A percentile compares a stretch with the other conserved stretches of the same genome.
Evolutionary conservation across 2,329 filamentous ascomycete species (phyloP).

Genomic region (Aureobasidium vineae): DNA sequence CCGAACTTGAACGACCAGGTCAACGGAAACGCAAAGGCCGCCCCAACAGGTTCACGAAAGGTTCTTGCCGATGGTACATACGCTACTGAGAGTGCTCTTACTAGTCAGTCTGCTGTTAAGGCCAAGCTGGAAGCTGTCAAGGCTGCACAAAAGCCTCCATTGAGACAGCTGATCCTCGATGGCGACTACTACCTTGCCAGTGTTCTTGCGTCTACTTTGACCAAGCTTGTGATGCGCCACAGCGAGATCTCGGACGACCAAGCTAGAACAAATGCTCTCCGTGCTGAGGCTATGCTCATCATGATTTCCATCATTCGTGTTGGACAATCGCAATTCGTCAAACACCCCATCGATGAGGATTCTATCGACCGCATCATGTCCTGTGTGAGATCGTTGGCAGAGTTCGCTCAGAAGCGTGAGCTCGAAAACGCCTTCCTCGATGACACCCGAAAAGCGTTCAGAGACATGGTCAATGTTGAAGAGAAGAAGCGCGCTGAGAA

Average conservation of each 20-base stretch:
- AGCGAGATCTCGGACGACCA: conserved; percentile 84
- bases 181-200: conserved; percentile 96
- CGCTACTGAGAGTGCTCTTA: conserved; percentile 92
- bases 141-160: conserved; percentile 90
- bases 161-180: conserved; percentile 91
- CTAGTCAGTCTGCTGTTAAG: conserved; percentile 83
- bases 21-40: conserved; percentile 74
- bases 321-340: conserved; percentile 98
- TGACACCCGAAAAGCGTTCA: conserved; percentile 93
- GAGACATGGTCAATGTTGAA: conserved; percentile 93
- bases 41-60: conserved; percentile 81
- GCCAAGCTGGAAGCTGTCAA: conserved; percentile 96
- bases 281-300: conserved; percentile 97
- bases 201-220: conserved; percentile 91
- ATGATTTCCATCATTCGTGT: conserved; percentile 99
- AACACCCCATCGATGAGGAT: conserved; percentile 95
- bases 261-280: conserved; percentile 86
- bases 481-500: conserved; percentile 98
- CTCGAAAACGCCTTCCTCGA: conserved; percentile 90
- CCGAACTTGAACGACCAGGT: conserved; percentile 67
- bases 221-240: conserved; percentile 97
- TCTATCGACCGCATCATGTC: conserved; percentile 99
- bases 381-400: conserved; percentile 86
- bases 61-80: conserved; percentile 97
- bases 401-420: conserved; percentile 86